Conservation (phyloP, 2,329 filamentous ascomycete genomes). For the Sordariomycetes sp. region DNA sequence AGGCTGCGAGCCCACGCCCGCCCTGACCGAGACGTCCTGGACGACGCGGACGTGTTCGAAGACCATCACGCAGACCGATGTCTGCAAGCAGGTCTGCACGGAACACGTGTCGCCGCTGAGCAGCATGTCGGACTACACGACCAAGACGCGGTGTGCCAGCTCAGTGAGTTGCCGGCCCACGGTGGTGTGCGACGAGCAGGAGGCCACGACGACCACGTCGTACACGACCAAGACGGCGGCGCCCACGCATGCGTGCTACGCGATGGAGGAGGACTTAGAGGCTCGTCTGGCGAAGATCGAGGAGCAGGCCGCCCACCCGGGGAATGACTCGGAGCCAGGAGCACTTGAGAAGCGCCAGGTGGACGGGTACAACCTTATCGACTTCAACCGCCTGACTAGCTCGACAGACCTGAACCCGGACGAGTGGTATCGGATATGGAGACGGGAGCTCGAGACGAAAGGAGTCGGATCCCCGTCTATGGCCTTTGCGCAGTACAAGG, state of each 20-base stretch:
- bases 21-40: background rate
- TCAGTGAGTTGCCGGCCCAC: background rate
- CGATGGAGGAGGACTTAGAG: background rate
- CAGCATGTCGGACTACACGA: background rate
- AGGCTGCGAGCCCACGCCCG: background rate
- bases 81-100: slow-evolving; percentile 1
- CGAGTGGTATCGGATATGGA: background rate
- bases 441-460: background rate
- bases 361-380: background rate
- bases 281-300: background rate
- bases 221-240: background rate
- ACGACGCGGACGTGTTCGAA: background rate
- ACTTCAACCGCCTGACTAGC: background rate
- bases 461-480: background rate
- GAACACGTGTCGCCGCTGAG: background rate
- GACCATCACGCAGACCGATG: background rate
- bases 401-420: background rate
- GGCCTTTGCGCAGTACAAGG: background rate
- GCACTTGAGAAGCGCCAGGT: background rate
- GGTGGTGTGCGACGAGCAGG: background rate
- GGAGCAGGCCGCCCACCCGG: background rate
- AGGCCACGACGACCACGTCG: slow-evolving; percentile 1
- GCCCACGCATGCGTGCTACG: background rate
- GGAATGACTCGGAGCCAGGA: background rate
- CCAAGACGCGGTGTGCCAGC: background rate